These are phyloP conservation scores for Lycium barbarum DNA, from an alignment of 257 asterid genomes.

Conservation along the genomic window DNA sequence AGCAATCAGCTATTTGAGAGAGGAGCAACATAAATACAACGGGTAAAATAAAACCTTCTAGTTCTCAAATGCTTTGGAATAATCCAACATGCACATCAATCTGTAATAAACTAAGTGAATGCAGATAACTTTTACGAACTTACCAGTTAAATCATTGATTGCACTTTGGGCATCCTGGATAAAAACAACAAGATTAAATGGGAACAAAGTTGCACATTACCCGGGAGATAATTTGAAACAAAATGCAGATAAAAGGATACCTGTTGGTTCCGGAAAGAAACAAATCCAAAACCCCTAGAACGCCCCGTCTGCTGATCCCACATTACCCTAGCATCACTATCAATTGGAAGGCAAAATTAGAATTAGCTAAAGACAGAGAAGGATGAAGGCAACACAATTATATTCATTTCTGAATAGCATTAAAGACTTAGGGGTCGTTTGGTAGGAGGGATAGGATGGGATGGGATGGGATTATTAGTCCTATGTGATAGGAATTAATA, in stretches of 20 bases:
- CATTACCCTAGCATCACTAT: constrained; percentile 94
- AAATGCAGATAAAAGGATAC: constrained; percentile 41
- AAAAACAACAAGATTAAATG: constrained; percentile 29
- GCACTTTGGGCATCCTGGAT: constrained; percentile 96
- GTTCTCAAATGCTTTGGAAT: constrained; percentile 2
- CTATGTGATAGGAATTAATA: too few relatives aligned
- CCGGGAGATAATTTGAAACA: not conserved
- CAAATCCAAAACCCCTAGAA: constrained; percentile 97
- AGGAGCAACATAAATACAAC: not conserved
- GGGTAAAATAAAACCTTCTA: not conserved
- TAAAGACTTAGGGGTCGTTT: too few relatives aligned
- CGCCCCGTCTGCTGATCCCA: constrained; percentile 99
- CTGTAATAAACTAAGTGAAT: not conserved
- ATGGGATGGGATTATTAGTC: too few relatives aligned
- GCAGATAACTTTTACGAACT: constrained; percentile 28
- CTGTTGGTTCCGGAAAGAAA: constrained; percentile 92
- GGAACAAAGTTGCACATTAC: constrained; percentile 9
- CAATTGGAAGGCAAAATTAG: not conserved
- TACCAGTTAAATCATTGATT: constrained; percentile 86
- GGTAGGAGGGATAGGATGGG: too few relatives aligned
- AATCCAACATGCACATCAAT: constrained; percentile 16
- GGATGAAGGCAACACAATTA: too few relatives aligned
- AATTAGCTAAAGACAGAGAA: too few relatives aligned
- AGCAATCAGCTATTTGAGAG: constrained; percentile 11
- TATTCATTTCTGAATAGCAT: too few relatives aligned